Conservation (phyloP, 805 yeast genomes). For the Starmerella riodocensis region DNA sequence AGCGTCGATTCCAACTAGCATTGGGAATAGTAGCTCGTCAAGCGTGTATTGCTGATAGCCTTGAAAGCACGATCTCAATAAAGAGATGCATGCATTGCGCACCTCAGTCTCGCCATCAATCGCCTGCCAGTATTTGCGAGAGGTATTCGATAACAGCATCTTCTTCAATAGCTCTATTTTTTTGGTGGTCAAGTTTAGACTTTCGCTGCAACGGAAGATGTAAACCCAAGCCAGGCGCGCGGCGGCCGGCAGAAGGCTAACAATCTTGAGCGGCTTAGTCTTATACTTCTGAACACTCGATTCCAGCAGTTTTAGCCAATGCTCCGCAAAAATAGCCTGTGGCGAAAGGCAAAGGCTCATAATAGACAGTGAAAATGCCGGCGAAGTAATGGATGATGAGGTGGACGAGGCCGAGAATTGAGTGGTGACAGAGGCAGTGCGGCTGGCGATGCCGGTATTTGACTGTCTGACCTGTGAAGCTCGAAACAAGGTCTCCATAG, state of each 20-base stretch:
- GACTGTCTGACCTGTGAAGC: constrained; percentile 9
- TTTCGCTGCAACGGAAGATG: constrained; percentile 71
- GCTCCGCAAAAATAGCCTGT: constrained; percentile 50
- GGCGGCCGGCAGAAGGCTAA: constrained; percentile 47
- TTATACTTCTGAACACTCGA: constrained; percentile 46
- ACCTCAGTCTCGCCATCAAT: constrained; percentile 24
- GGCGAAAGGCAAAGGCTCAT: constrained; percentile 73
- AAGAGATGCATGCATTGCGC: constrained; percentile 53
- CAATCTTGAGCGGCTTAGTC: constrained; percentile 39
- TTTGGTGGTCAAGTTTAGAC: constrained; percentile 74
- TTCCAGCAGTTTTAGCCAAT: constrained; percentile 65
- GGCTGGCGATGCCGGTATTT: constrained; percentile 5
- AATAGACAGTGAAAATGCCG: constrained; percentile 50
- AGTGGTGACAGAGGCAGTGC: constrained; percentile 5
- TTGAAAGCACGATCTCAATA: constrained; percentile 65
- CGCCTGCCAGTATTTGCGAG: constrained; percentile 57
- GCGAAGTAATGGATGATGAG: constrained; percentile 1
- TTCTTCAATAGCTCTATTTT: constrained; percentile 55
- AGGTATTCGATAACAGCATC: constrained; percentile 35
- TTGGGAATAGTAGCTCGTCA: constrained; percentile 62
- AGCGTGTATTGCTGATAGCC: constrained; percentile 66
- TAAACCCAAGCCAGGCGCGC: constrained; percentile 83
- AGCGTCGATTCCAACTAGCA: constrained; percentile 32
- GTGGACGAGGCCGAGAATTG: neutral
- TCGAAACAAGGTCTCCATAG: constrained; percentile 47